Conservation (phyloP, 2,329 filamentous ascomycete species). For the Chrysoporthe austroafricana region DNA sequence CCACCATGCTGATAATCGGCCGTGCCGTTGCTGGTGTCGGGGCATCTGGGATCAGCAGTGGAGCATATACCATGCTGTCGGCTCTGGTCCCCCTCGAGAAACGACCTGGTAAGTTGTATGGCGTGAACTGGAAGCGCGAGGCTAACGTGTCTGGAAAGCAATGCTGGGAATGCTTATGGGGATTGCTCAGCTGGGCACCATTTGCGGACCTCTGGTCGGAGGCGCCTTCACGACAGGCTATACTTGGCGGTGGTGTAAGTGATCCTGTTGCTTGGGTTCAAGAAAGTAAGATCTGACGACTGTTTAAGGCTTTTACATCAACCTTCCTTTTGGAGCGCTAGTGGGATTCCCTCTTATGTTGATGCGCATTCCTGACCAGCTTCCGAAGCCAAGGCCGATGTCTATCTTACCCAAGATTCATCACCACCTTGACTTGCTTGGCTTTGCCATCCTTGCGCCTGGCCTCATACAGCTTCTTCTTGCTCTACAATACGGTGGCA, state of each 20-base stretch:
- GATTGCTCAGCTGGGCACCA: constrained; percentile 49
- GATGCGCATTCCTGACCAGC: constrained; percentile 42
- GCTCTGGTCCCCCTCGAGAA: not conserved
- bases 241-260: constrained; percentile 51
- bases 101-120: constrained; percentile 2
- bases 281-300: constrained; percentile 13
- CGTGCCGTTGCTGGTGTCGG: constrained; percentile 20
- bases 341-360: constrained; percentile 40
- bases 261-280: not conserved
- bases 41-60: constrained; percentile 9
- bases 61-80: constrained; percentile 3
- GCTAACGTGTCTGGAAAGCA: not conserved
- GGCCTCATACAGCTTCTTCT: constrained; percentile 47
- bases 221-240: constrained; percentile 44
- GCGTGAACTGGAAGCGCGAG: not conserved
- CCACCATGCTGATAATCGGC: constrained; percentile 19
- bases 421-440: constrained; percentile 44
- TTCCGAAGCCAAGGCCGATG: not conserved
- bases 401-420: not conserved
- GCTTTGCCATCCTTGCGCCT: constrained; percentile 49
- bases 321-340: constrained; percentile 48
- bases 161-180: constrained; percentile 10
- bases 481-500: constrained; percentile 49
- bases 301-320: constrained; percentile 48
- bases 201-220: constrained; percentile 52